These are phyloP conservation scores for Bipolaris gigantea DNA, from an alignment of 2,329 filamentous ascomycete genomes.

Conservation along the genomic window DNA sequence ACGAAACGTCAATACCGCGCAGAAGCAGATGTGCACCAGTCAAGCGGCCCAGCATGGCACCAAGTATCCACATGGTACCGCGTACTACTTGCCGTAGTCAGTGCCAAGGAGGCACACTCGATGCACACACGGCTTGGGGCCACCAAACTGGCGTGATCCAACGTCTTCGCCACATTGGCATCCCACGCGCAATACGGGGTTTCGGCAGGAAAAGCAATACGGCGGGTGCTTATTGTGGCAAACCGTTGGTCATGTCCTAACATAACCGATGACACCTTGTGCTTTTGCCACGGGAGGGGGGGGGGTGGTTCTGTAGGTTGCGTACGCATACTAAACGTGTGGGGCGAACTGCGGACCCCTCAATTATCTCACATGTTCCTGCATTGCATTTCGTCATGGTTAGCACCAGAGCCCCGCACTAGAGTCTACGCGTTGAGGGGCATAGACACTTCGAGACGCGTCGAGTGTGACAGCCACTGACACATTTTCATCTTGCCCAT, in stretches of 20 bases:
- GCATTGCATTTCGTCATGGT: conserved; percentile 29
- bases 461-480: conserved; percentile 18
- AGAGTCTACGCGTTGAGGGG: conserved; percentile 32
- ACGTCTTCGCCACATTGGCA: conserved; percentile 21
- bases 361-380: conserved; percentile 17
- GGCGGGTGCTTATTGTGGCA: not conserved
- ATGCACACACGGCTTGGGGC: conserved; percentile 18
- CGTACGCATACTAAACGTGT: conserved; percentile 4
- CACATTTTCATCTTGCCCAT: conserved; percentile 14
- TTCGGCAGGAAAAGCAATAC: conserved; percentile 5
- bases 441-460: conserved; percentile 20
- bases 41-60: conserved; percentile 17
- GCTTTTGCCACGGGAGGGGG: conserved; percentile 9
- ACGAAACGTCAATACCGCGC: conserved; percentile 32
- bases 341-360: conserved; percentile 3
- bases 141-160: conserved; percentile 20
- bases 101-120: conserved; percentile 10
- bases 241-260: conserved; percentile 17
- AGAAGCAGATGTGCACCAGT: conserved; percentile 23
- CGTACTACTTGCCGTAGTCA: conserved; percentile 14
- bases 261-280: conserved; percentile 29
- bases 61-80: conserved; percentile 21
- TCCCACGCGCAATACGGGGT: conserved; percentile 15
- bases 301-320: not conserved
- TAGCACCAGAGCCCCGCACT: conserved; percentile 26